phyloP scores from a whole-genome alignment of 2,329 filamentous ascomycete species.

The Blumeria hordei region DNA sequence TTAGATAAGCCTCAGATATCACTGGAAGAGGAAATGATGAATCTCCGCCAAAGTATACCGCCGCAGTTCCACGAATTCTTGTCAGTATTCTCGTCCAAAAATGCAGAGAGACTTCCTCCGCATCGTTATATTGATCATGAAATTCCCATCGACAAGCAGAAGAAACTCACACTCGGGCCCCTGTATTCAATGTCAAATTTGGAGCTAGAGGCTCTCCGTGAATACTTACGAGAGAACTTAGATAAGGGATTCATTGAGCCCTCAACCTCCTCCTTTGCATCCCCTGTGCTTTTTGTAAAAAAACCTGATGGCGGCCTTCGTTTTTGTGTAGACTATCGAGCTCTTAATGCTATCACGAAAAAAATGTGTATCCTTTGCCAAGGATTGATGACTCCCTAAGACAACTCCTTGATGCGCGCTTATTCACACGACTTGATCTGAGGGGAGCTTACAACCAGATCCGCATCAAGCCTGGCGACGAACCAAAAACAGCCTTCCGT shows the following conservation, averaged over 20 bases:
- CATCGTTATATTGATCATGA: neutral
- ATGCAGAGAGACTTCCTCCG: neutral
- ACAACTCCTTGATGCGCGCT: neutral
- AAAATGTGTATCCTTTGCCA: neutral
- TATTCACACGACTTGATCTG: neutral
- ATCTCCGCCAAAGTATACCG: neutral
- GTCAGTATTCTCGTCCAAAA: neutral
- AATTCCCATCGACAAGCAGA: neutral
- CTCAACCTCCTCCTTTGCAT: neutral
- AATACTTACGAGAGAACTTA: conserved; percentile 2
- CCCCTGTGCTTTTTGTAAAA: neutral
- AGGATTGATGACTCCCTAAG: neutral
- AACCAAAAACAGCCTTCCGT: neutral
- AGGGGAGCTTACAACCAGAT: neutral
- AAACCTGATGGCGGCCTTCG: neutral
- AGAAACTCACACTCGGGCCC: neutral
- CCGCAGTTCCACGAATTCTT: neutral
- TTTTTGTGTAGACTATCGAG: neutral
- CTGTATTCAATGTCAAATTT: neutral
- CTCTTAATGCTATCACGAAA: neutral
- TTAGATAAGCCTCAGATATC: neutral
- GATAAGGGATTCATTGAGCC: conserved; percentile 1
- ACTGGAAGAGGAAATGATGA: neutral
- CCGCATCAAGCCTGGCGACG: neutral
- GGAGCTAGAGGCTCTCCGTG: neutral